Evolutionary conservation across 139 green algal genomes (phyloP), one percentile per base, ranked within the genome.

Genomic region (Chlorella sp.): DNA sequence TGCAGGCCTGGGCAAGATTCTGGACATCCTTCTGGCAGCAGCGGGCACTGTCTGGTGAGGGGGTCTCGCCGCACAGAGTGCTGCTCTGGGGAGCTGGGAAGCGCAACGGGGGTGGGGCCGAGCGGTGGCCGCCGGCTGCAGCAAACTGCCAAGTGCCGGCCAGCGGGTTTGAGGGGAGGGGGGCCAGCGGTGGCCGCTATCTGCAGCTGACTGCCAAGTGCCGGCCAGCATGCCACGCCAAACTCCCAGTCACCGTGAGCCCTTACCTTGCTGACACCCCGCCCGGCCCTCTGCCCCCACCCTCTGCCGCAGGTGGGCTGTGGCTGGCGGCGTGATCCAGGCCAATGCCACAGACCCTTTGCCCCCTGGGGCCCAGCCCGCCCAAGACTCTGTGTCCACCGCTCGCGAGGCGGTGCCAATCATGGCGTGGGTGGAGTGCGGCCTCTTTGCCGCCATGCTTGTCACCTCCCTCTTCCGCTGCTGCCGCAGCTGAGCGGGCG

Each of bases 11-110:
- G 85, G 85, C 40, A 83, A 73, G 22, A 48, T 81, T 24, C 68
- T 89, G 53, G 85, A 89, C n/a, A 37, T 89, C 21, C 48, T 89
- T n/a, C 71, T 82, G n/a, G 85, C 61, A 4, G 85, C 32, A 7
- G 39, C 71, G 16, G 85, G 85, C 66, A 81, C 84, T 3, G 68
- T 68, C 19, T 81, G 69, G 68, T 64, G 79, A 68, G 79, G 12
- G 15, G 5, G 42, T 16, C 2, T 39, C 22, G 28, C 42, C 57
- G 34, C n/a, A 57, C 48, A 57, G 7, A 57, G 48, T 57, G 48
- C 48, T 9, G 9, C 7, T 57, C 7, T 9, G 5, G 48, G 9
- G 7, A 57, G 48, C 48, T 57, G 48, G 5, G 48, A 57, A 57
- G 48, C 48, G 48, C 9, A 5, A 57, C 48, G 48, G 9, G 48